phyloP scores from a whole-genome alignment of 2,329 filamentous ascomycete species.

The Kalaharituber pfeilii region DNA sequence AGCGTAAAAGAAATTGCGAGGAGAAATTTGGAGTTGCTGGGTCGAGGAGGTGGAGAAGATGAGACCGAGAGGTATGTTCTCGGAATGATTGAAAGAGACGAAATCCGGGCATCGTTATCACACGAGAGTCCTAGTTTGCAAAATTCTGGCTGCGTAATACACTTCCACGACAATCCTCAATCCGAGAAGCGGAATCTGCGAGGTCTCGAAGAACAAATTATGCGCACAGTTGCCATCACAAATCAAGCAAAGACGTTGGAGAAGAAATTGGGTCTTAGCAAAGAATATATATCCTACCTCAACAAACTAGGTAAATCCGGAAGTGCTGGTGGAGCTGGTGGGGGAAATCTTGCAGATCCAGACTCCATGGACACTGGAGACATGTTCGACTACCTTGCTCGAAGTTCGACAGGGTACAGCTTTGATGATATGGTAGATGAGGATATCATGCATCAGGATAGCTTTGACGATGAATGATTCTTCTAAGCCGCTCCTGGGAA shows the following conservation, averaged over 20 bases:
- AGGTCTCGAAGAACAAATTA: constrained; percentile 34
- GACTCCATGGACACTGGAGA: neutral
- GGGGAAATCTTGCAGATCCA: neutral
- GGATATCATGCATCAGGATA: neutral
- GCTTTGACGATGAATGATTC: neutral
- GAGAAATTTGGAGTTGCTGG: constrained; percentile 20
- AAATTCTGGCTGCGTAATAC: constrained; percentile 19
- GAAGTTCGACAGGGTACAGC: neutral
- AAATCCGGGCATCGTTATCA: constrained; percentile 23
- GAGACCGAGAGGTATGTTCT: constrained; percentile 21
- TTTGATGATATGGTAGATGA: neutral
- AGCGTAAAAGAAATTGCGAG: constrained; percentile 34
- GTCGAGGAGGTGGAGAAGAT: constrained; percentile 17
- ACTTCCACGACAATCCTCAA: constrained; percentile 21
- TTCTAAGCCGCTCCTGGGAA: no score
- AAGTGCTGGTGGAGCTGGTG: neutral
- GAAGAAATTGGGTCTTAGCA: constrained; percentile 38
- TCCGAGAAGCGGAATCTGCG: constrained; percentile 26
- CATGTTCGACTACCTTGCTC: neutral
- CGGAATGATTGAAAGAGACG: constrained; percentile 23
- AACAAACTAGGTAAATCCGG: constrained; percentile 31
- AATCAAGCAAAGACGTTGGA: constrained; percentile 38
- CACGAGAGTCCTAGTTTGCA: constrained; percentile 23
- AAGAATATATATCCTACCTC: constrained; percentile 40
- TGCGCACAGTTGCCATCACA: constrained; percentile 35